Evolutionary conservation across 805 yeast species (phyloP).

Genomic region (Candida palmyrensis): DNA sequence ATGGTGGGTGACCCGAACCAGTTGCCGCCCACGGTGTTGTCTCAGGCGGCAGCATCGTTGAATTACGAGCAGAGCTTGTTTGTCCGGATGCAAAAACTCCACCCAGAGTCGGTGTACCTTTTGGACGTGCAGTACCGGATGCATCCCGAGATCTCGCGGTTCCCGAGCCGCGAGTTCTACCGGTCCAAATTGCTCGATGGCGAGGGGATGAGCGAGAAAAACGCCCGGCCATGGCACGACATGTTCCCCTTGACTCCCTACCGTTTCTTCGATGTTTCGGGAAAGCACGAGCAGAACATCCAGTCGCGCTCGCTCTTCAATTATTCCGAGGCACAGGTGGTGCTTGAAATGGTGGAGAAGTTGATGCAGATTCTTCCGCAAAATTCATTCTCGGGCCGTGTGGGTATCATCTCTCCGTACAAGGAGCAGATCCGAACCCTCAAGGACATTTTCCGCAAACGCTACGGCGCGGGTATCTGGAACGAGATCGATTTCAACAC

Average conservation of each 20-base stretch:
- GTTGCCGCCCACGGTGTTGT: slow-evolving; percentile 92
- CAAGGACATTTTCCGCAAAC: slow-evolving; percentile 48
- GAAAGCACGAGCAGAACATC: slow-evolving; percentile 58
- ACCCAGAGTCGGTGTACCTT: slow-evolving; percentile 58
- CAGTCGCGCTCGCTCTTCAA: slow-evolving; percentile 71
- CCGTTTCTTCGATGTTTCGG: slow-evolving; percentile 63
- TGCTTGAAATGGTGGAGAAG: slow-evolving; percentile 56
- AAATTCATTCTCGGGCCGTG: slow-evolving; percentile 58
- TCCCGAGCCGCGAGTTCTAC: slow-evolving; percentile 85
- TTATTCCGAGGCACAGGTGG: slow-evolving; percentile 63
- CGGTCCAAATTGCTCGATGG: slow-evolving; percentile 72
- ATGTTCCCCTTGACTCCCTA: slow-evolving; percentile 62
- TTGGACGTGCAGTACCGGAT: slow-evolving; percentile 93
- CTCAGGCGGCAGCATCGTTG: slow-evolving; percentile 75
- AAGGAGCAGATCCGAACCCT: slow-evolving; percentile 74
- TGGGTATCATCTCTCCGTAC: slow-evolving; percentile 94
- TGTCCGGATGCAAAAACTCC: slow-evolving; percentile 80
- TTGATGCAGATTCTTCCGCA: slow-evolving; percentile 46
- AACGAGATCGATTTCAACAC: slow-evolving; percentile 83
- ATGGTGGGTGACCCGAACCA: slow-evolving; percentile 99
- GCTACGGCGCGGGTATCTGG: slow-evolving; percentile 59
- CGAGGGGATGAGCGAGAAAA: slow-evolving; percentile 55
- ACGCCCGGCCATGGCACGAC: slow-evolving; percentile 72
- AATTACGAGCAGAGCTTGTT: slow-evolving; percentile 89
- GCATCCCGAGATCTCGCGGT: slow-evolving; percentile 88